Evolutionary conservation across 306 rosid species (phyloP).

Genomic region (Biancaea sappan): DNA sequence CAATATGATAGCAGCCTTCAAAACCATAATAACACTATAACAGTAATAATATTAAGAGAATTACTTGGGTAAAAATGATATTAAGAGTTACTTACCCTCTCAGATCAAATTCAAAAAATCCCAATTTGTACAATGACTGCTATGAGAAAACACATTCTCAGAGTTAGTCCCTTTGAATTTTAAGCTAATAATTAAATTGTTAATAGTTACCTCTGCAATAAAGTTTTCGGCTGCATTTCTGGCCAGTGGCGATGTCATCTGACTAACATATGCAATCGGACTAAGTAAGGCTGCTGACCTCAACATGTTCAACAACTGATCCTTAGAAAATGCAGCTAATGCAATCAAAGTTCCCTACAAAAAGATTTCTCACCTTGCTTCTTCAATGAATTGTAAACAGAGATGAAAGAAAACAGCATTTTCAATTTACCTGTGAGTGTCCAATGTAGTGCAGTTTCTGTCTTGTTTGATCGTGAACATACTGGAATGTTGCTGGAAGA

Average conservation of each 20-base stretch:
- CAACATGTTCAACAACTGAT: constrained; percentile 52
- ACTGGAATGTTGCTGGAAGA: constrained; percentile 76
- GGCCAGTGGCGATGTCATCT: constrained; percentile 74
- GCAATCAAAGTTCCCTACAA: constrained; percentile 85
- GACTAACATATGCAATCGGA: constrained; percentile 82
- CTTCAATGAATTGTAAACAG: neutral
- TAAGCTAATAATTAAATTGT: neutral
- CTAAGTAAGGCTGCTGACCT: constrained; percentile 88
- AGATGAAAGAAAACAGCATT: constrained; percentile 3
- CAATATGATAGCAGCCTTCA: constrained; percentile 18
- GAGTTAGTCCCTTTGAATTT: constrained; percentile 15
- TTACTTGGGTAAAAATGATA: neutral
- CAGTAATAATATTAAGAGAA: neutral
- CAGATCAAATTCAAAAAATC: constrained; percentile 63
- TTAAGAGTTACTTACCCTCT: constrained; percentile 58
- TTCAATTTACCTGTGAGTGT: constrained; percentile 74
- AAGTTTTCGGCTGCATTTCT: constrained; percentile 72
- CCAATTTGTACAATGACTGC: constrained; percentile 69
- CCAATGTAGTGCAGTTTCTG: constrained; percentile 87
- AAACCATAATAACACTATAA: neutral
- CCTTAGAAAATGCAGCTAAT: constrained; percentile 73
- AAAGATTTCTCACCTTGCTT: constrained; percentile 17
- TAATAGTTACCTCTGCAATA: constrained; percentile 63
- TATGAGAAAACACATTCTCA: constrained; percentile 25
- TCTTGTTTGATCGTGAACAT: constrained; percentile 75